Conservation (phyloP, 1,139 yeast species). For the Debaryomyces singareniensis region DNA sequence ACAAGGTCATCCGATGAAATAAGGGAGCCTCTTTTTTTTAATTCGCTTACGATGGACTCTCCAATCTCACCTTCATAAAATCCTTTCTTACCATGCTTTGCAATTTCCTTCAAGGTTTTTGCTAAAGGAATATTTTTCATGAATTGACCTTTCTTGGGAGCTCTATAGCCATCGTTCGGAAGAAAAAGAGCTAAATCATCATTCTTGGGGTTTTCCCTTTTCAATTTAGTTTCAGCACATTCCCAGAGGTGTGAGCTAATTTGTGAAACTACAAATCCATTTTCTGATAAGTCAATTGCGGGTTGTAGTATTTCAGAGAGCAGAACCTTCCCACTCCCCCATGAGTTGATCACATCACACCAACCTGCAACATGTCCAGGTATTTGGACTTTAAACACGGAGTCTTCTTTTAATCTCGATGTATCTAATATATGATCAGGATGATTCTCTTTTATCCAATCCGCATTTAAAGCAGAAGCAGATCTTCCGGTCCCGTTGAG, state of each 20-base stretch:
- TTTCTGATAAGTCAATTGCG: slow-evolving; percentile 63
- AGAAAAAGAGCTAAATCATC: slow-evolving; percentile 33
- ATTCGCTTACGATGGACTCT: slow-evolving; percentile 51
- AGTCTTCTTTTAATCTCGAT: slow-evolving; percentile 37
- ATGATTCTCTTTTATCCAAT: slow-evolving; percentile 34
- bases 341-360: slow-evolving; percentile 57
- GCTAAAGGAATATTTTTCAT: slow-evolving; percentile 52
- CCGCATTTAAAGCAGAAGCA: slow-evolving; percentile 46
- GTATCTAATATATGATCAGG: slow-evolving; percentile 35
- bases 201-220: slow-evolving; percentile 22
- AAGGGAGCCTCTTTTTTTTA: slow-evolving; percentile 49
- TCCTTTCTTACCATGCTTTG: slow-evolving; percentile 53
- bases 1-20: slow-evolving; percentile 51
- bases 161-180: slow-evolving; percentile 9
- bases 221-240: slow-evolving; percentile 28
- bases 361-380: slow-evolving; percentile 81
- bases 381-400: slow-evolving; percentile 59
- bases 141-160: slow-evolving; percentile 58
- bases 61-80: slow-evolving; percentile 69
- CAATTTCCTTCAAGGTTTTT: slow-evolving; percentile 45
- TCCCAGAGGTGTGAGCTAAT: slow-evolving; percentile 54
- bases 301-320: slow-evolving; percentile 59
- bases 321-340: slow-evolving; percentile 69
- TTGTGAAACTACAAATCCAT: slow-evolving; percentile 62
- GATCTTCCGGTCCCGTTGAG: slow-evolving; percentile 76